A percentile compares a stretch with the other conserved stretches of the same genome.
Conservation (phyloP, 345 rosid species). For the Syzygium aromaticum region DNA sequence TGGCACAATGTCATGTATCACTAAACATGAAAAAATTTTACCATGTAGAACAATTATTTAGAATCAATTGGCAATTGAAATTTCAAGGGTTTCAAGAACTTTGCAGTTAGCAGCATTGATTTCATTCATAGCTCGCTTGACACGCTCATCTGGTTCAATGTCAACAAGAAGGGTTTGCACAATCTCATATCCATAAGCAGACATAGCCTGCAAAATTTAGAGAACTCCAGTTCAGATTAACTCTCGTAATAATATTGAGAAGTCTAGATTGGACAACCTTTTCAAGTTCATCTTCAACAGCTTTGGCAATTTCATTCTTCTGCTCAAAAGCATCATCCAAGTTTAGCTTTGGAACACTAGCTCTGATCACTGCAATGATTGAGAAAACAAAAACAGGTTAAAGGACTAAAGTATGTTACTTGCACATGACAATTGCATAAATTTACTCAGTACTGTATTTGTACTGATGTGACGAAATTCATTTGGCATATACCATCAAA, state of each 20-base stretch:
- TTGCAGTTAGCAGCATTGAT: slow-evolving; percentile 14
- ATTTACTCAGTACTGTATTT: neutral
- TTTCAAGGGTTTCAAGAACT: neutral
- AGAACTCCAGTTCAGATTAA: neutral
- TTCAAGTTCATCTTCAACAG: slow-evolving; percentile 34
- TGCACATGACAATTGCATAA: neutral
- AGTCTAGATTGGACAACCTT: slow-evolving; percentile 8
- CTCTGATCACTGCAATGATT: slow-evolving; percentile 21
- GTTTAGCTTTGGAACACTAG: slow-evolving; percentile 22
- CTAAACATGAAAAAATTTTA: neutral
- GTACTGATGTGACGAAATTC: neutral
- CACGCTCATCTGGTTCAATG: slow-evolving; percentile 20
- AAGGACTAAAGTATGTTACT: neutral
- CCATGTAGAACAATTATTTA: neutral
- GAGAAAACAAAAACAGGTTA: neutral
- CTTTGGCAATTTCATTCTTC: slow-evolving; percentile 29
- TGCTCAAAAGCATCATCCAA: slow-evolving; percentile 30
- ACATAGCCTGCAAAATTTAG: slow-evolving; percentile 13
- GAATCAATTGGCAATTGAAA: neutral
- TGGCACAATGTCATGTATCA: neutral
- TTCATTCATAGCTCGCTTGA: slow-evolving; percentile 21
- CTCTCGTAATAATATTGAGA: neutral
- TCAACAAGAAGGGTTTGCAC: slow-evolving; percentile 16
- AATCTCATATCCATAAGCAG: slow-evolving; percentile 16
- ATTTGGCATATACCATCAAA: slow-evolving; percentile 22